Conservation (phyloP, 805 yeast genomes). For the Candida michaelii region DNA sequence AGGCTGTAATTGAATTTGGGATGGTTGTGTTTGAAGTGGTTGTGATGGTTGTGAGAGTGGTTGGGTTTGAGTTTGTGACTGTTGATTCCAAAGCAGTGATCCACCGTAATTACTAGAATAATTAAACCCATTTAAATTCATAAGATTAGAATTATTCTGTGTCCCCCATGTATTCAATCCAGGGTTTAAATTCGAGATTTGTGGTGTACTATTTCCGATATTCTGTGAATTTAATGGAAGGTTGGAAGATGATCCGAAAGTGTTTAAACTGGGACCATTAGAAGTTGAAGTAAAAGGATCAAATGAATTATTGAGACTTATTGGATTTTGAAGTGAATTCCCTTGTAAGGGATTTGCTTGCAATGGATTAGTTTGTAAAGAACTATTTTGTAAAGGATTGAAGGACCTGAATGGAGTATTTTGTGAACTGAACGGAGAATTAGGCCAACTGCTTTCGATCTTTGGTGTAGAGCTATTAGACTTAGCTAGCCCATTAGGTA, state of each 20-base stretch:
- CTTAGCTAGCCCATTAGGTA: not conserved
- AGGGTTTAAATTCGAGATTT: not conserved
- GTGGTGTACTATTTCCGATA: not conserved
- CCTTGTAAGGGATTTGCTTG: too few species aligned
- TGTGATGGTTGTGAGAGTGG: conserved; percentile 7
- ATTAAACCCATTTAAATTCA: conserved; percentile 8
- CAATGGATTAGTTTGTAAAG: too few species aligned
- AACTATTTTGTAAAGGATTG: not conserved
- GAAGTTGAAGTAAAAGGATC: not conserved
- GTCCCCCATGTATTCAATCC: conserved; percentile 9
- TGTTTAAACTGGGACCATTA: conserved; percentile 1
- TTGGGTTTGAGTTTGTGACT: conserved; percentile 27
- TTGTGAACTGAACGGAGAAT: conserved; percentile 3
- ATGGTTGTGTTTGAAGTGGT: not conserved
- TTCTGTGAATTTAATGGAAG: not conserved
- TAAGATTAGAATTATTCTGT: not conserved
- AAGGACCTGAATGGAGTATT: conserved; percentile 6
- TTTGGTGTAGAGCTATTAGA: conserved; percentile 6
- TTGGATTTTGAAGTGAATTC: too few species aligned
- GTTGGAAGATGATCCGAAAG: conserved; percentile 6
- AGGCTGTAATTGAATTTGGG: conserved; percentile 3
- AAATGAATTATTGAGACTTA: not conserved
- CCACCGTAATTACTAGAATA: conserved; percentile 4
- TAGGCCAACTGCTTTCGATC: conserved; percentile 9
- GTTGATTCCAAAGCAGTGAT: conserved; percentile 25